phyloP scores from a whole-genome alignment of 441 rosid genomes.

The Rhodomyrtus psidioides region DNA sequence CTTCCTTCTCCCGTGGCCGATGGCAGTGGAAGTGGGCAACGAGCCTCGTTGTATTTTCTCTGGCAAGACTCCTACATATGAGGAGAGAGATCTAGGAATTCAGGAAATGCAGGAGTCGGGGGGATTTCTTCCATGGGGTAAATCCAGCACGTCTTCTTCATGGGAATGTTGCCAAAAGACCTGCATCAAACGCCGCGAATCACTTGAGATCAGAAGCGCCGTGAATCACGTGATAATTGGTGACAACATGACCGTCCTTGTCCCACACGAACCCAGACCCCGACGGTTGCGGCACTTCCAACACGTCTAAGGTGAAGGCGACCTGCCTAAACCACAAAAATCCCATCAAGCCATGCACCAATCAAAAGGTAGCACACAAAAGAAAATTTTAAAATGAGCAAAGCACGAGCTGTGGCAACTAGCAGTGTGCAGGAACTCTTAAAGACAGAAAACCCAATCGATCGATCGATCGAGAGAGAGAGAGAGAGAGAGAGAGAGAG shows the following conservation, averaged over 20 bases:
- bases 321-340: no score
- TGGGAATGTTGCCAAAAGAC: no score
- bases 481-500: neutral
- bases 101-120: conserved; percentile 24
- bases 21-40: no score
- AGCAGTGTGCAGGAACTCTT: neutral
- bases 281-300: no score
- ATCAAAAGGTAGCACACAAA: neutral
- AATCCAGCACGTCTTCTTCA: no score
- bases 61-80: conserved; percentile 30
- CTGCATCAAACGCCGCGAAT: no score
- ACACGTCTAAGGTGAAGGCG: no score
- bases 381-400: neutral
- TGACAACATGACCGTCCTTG: conserved; percentile 73
- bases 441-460: neutral
- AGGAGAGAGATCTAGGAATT: conserved; percentile 32
- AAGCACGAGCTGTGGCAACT: neutral
- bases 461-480: no score
- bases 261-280: no score
- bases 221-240: conserved; percentile 93
- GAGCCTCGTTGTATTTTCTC: conserved; percentile 20
- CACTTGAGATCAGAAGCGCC: conserved; percentile 99
- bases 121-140: conserved; percentile 6
- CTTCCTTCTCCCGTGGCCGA: neutral
- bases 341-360: no score